Evolutionary conservation across 371 early-diverging fungal species (phyloP).

Genomic region (Lichtheimia ornata): DNA sequence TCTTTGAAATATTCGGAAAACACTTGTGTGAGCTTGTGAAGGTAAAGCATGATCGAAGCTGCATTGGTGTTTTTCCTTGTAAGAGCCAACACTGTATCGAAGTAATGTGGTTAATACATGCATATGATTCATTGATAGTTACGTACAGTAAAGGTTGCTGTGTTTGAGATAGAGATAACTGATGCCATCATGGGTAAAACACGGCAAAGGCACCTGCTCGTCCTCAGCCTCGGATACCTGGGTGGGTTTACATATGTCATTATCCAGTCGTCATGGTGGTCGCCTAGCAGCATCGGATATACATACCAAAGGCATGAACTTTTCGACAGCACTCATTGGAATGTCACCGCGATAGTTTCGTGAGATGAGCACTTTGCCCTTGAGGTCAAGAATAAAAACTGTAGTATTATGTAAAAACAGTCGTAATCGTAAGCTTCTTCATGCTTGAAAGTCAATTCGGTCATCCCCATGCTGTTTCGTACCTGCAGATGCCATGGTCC

Average conservation of each 20-base stretch:
- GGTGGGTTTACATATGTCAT: background rate
- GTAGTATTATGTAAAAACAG: background rate
- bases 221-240: conserved; percentile 86
- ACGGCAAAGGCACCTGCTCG: conserved; percentile 86
- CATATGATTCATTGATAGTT: background rate
- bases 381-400: conserved; percentile 89
- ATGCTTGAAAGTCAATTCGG: background rate
- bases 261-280: background rate
- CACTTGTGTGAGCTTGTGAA: conserved; percentile 92
- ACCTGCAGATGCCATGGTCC: conserved; percentile 32
- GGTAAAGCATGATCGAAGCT: conserved; percentile 90
- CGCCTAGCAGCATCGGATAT: too few relatives aligned
- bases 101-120: background rate
- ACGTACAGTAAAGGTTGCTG: conserved; percentile 93
- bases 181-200: conserved; percentile 93
- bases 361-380: conserved; percentile 95
- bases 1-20: conserved; percentile 97
- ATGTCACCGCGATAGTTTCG: conserved; percentile 86
- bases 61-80: conserved; percentile 98
- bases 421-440: background rate
- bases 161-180: conserved; percentile 93
- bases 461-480: background rate
- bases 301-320: conserved; percentile 92
- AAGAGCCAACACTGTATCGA: conserved; percentile 81
- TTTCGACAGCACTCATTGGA: conserved; percentile 93